Evolutionary conservation across 176 grass and related monocot genomes (phyloP).

Genomic region (Thalia dealbata): DNA sequence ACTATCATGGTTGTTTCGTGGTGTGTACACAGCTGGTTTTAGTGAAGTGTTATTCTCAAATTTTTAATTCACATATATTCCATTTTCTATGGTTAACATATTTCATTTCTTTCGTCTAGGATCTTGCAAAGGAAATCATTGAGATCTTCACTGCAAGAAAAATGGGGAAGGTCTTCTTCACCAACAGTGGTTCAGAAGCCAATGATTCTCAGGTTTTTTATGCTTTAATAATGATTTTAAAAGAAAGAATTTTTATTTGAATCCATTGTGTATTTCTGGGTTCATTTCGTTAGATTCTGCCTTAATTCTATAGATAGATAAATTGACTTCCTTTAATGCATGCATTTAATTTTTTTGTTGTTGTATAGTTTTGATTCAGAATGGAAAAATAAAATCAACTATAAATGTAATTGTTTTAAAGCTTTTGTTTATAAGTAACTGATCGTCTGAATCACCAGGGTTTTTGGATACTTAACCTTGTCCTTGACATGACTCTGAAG

Average conservation of each 20-base stretch:
- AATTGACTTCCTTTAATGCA: no score
- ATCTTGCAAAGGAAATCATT: slow-evolving; percentile 80
- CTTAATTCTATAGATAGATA: no score
- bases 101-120: slow-evolving; percentile 30
- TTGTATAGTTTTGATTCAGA: no score
- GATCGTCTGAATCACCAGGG: neutral
- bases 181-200: slow-evolving; percentile 96
- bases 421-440: no score
- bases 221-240: neutral
- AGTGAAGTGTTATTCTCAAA: neutral
- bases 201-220: slow-evolving; percentile 80
- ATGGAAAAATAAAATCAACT: no score
- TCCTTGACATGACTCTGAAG: neutral
- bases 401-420: no score
- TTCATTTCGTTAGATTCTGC: no score
- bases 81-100: slow-evolving; percentile 2
- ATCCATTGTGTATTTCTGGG: no score
- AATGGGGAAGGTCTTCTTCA: slow-evolving; percentile 97
- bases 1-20: neutral
- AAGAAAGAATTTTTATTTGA: no score
- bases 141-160: slow-evolving; percentile 71
- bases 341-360: no score
- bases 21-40: neutral
- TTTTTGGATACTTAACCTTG: neutral
- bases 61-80: neutral